Conservation (phyloP, 1,139 yeast genomes). For the Hemisphaericaspora xylofermentans region DNA sequence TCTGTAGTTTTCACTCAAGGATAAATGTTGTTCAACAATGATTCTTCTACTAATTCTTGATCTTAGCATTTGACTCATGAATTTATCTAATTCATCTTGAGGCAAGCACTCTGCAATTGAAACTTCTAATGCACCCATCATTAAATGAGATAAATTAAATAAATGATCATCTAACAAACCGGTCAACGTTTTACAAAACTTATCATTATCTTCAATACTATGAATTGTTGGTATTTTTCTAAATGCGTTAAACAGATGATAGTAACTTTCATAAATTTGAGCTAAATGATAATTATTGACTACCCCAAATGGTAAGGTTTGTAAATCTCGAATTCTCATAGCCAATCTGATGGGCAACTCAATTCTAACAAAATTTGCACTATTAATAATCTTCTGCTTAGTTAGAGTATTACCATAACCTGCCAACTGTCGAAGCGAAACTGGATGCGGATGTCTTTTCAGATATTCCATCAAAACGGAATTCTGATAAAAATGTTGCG, state of each 20-base stretch:
- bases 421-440: conserved; percentile 81
- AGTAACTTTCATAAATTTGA: conserved; percentile 85
- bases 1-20: conserved; percentile 65
- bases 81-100: conserved; percentile 60
- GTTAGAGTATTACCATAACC: conserved; percentile 82
- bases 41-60: conserved; percentile 88
- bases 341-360: conserved; percentile 86
- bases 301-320: conserved; percentile 77
- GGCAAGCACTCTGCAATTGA: conserved; percentile 64
- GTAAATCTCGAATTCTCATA: conserved; percentile 74
- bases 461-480: conserved; percentile 66
- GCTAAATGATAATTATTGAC: conserved; percentile 83
- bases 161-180: conserved; percentile 74
- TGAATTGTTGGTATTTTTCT: conserved; percentile 68
- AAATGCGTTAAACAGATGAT: conserved; percentile 81
- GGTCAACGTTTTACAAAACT: conserved; percentile 63
- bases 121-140: conserved; percentile 91
- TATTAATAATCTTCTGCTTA: conserved; percentile 71
- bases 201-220: conserved; percentile 69
- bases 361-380: conserved; percentile 84
- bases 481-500: conserved; percentile 86
- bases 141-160: conserved; percentile 77
- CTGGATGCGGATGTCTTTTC: conserved; percentile 77
- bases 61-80: conserved; percentile 74
- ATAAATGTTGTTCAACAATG: conserved; percentile 85